Evolutionary conservation across 1,284 basidiomycete genomes (phyloP).

Genomic region (Ceraceosorus guamensis): DNA sequence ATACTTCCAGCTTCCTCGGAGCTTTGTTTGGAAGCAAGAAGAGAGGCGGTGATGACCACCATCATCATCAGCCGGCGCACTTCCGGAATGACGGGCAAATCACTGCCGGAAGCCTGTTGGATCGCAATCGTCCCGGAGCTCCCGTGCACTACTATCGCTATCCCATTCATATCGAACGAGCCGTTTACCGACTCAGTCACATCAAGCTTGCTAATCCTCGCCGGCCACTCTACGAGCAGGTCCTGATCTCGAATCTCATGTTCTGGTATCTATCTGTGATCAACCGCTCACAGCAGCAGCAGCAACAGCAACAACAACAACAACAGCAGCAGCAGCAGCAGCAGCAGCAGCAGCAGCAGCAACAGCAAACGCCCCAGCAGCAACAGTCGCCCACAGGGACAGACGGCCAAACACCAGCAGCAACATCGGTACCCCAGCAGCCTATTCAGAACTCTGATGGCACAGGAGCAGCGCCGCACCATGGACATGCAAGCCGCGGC

Average conservation of each 20-base stretch:
- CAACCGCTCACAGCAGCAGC: slow-evolving; percentile 58
- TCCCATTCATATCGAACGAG: slow-evolving; percentile 94
- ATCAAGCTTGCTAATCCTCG: slow-evolving; percentile 97
- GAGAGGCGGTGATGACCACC: slow-evolving; percentile 18
- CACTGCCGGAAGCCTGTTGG: slow-evolving; percentile 31
- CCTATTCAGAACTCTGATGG: slow-evolving; percentile 30
- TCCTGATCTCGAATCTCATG: slow-evolving; percentile 97
- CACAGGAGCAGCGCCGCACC: too few relatives aligned
- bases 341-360: slow-evolving; percentile 2
- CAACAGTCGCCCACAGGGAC: not conserved
- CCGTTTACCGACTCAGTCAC: slow-evolving; percentile 91
- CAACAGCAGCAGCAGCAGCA: slow-evolving; percentile 9
- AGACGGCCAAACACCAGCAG: not conserved
- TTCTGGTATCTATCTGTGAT: slow-evolving; percentile 99
- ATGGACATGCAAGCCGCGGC: too few relatives aligned
- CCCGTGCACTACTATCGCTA: slow-evolving; percentile 65
- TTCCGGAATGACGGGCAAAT: slow-evolving; percentile 17
- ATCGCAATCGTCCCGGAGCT: slow-evolving; percentile 17
- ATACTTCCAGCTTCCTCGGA: slow-evolving; percentile 38
- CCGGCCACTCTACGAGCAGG: slow-evolving; percentile 92
- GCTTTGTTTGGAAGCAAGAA: slow-evolving; percentile 41
- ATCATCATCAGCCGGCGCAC: not conserved
- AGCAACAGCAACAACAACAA: slow-evolving; percentile 17
- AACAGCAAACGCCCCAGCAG: not conserved
- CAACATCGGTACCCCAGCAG: slow-evolving; percentile 6